Base-by-base conservation (phyloP, 129 eudicot species). In the Flaveria trinervia region DNA sequence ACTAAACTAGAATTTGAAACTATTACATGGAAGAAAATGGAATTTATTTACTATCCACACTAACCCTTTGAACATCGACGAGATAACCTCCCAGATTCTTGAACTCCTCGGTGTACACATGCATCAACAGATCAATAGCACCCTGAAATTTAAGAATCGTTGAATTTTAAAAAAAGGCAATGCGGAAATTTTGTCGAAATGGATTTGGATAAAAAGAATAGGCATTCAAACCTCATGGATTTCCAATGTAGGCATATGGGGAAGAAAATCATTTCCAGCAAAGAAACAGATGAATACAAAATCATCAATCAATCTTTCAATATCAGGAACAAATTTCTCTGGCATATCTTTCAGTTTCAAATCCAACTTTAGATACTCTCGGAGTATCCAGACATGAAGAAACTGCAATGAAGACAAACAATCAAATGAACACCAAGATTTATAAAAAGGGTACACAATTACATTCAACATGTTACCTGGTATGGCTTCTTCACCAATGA, bases 191-290 rank as follows among this genome's bases (percentile, higher is more conserved):
- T 18, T 4, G 8, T 16, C 56, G 4, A 16, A 45, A 23, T 4
- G 14, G 15, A 61, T 0, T n/a, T n/a, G 44, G 46, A 30, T 4
- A 30, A 51, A 78, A 48, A 33, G 15, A 14, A 20, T 64, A 54
- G 20, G 22, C 20, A 18, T 36, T 50, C 12, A 51, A 50, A 90
- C 96, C 96, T 90, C 96, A 16, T 78, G 86, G 17, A 90, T 84
- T 55, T 86, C 89, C 65, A 90, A 56, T 1, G 85, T 74, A 0
- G 96, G 96, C 89, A 90, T 84, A 16, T 73, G 96, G 0, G 96
- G 96, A 1, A 90, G 49, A 64, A 90, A 90, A 71, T 90, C 93
- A 75, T 88, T 90, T 17, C 93, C 96, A 30, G 75, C 85, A 44
- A 86, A 90, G 51, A 90, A 86, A 68, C 96, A 84, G 0, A 86